These are phyloP conservation scores for Cercospora zeae-maydis DNA, from an alignment of 2,329 filamentous ascomycete species.

Conservation along the genomic window DNA sequence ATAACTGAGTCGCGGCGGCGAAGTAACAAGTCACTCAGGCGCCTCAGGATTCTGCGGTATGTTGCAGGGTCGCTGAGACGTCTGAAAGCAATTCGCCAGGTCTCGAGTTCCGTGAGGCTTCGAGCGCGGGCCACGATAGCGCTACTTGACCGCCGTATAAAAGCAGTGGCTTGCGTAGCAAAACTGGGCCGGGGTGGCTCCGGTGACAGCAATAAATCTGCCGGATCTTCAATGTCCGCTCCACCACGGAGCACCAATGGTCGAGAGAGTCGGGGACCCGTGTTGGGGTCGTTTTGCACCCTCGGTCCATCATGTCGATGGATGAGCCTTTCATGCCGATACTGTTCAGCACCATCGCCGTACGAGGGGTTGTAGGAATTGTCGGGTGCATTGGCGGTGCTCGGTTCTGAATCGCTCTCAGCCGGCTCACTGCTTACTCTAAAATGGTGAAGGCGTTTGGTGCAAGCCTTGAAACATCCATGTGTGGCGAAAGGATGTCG, in stretches of 20 bases:
- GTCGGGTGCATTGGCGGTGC: not conserved
- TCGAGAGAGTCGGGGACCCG: not conserved
- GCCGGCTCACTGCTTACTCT: not conserved
- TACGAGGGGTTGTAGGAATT: not conserved
- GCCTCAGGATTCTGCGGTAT: not conserved
- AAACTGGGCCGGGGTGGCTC: not conserved
- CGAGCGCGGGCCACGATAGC: not conserved
- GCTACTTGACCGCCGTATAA: not conserved
- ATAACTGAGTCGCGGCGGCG: not conserved
- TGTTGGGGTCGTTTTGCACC: not conserved
- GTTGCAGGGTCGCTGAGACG: conserved; percentile 2
- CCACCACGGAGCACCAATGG: not conserved
- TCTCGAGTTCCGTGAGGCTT: not conserved
- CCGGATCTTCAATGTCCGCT: not conserved
- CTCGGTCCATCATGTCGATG: not conserved
- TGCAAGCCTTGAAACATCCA: not conserved
- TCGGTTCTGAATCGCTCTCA: not conserved
- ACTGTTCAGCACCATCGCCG: not conserved
- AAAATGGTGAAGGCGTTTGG: not conserved
- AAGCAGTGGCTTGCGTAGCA: not conserved
- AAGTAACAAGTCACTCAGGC: not conserved
- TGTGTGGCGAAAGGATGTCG: not conserved
- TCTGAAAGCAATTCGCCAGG: not conserved
- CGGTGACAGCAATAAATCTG: not conserved
- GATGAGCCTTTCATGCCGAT: not conserved